A percentile compares a stretch with the other conserved stretches of the same genome.
phyloP scores from a whole-genome alignment of 208 protist species.

The Leishmania turanica region DNA sequence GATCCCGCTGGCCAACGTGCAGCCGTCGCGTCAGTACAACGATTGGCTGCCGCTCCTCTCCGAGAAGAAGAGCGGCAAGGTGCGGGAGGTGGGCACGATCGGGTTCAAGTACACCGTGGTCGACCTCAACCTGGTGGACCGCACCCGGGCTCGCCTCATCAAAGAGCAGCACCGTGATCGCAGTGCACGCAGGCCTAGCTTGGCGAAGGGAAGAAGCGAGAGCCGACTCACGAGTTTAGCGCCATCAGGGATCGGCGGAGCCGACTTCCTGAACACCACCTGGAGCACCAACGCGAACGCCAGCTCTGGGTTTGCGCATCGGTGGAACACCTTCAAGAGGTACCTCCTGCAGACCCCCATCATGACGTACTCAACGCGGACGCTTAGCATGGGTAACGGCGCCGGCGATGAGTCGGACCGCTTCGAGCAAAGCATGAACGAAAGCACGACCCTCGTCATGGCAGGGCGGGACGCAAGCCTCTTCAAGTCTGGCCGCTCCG shows the following conservation, averaged over 20 bases:
- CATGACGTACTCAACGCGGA: neutral
- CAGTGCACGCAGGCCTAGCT: neutral
- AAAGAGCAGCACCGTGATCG: conserved; percentile 22
- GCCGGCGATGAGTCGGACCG: conserved; percentile 8
- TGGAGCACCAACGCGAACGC: neutral
- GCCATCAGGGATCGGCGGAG: neutral
- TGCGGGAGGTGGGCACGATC: conserved; percentile 54
- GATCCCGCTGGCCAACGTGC: conserved; percentile 49
- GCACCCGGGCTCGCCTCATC: conserved; percentile 40
- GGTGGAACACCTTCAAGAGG: conserved; percentile 23
- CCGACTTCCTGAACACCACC: neutral
- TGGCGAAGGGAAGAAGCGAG: conserved; percentile 17
- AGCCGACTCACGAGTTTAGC: neutral
- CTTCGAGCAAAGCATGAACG: conserved; percentile 3
- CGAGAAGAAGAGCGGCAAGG: conserved; percentile 25
- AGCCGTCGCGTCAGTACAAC: conserved; percentile 58
- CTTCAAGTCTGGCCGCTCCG: conserved; percentile 8
- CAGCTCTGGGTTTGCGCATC: conserved; percentile 1
- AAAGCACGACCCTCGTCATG: conserved; percentile 1
- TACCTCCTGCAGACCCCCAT: conserved; percentile 16
- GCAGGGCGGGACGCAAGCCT: conserved; percentile 6
- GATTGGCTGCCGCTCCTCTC: conserved; percentile 65
- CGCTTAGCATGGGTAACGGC: neutral
- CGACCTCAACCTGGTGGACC: conserved; percentile 67
- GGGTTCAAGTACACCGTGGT: conserved; percentile 81